Base-by-base conservation (phyloP, 768 basidiomycete genomes). In the Paxillus ammoniavirescens region DNA sequence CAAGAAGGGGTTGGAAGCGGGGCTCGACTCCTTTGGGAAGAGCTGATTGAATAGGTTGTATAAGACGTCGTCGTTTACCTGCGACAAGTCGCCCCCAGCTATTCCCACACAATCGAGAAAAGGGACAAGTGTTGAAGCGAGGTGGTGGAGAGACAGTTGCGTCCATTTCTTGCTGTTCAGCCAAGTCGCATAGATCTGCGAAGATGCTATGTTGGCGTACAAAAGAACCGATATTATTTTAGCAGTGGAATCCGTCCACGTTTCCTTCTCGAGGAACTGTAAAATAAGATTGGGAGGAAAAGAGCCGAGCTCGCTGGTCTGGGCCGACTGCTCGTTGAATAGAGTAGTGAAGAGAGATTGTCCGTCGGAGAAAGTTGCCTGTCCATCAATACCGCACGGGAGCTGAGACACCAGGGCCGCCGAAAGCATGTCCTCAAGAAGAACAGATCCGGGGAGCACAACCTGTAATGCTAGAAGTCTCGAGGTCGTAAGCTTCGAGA, bases 361-460 rank as follows among this genome's bases (percentile, higher is more conserved):
- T 37, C 53, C 50, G 45, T 59, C 51, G 8, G 21, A 9, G 47
- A 56, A 53, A 26, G 36, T 1, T 33, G 61, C 30, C 7, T 26
- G 55, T 2, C 72, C 72, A 14, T 70, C 62, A 35, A 69, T 37
- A 8, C 68, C 63, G 14, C 48, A 46, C 26, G 73, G 71, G 9
- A 74, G 61, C n/a, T 49, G 53, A 13, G 75, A 72, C 14, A 72
- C 65, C 4, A 82, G 54, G 0, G 74, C 68, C 4, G 60, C 59
- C 2, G 80, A 76, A 18, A 86, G 72, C 54, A 86, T 65, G 8
- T 75, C 70, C 40, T 86, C 81, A 0, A 84, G 68, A 2, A 71
- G 54, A 1, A 50, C 8, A 14, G 72, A 76, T n/a, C 66, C 58
- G 9, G 72, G 67, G 9, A 80, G 58, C 8, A 71, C 26, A 5